Evolutionary conservation across 2,329 filamentous ascomycete species (phyloP).

Genomic region (Venturia pyrina): DNA sequence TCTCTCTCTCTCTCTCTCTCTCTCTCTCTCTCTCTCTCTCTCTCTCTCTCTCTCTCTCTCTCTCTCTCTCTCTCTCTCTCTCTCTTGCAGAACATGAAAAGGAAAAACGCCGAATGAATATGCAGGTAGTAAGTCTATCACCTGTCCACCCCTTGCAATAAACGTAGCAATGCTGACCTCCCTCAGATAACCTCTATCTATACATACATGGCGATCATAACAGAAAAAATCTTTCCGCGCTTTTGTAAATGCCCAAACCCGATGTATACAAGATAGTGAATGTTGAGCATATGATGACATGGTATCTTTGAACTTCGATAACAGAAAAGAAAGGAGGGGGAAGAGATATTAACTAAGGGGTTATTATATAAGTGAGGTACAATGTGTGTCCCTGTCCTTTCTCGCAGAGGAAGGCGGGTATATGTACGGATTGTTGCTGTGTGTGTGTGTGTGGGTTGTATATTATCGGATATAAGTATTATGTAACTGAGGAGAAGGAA

Average conservation of each 20-base stretch:
- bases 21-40: not conserved
- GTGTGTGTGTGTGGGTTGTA: not conserved
- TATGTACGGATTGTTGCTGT: not conserved
- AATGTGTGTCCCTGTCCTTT: not conserved
- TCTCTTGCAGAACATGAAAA: not conserved
- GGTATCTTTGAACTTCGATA: not conserved
- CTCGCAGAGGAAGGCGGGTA: not conserved
- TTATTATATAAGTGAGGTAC: not conserved
- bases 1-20: not conserved
- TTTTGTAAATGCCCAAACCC: not conserved
- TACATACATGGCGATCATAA: not conserved
- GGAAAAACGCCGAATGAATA: not conserved
- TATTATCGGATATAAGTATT: not conserved
- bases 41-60: not conserved
- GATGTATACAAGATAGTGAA: not conserved
- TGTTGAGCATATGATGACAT: not conserved
- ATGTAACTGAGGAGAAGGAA: not conserved
- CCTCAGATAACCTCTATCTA: not conserved
- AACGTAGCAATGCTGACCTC: not conserved
- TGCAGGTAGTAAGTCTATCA: not conserved
- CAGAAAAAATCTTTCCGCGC: not conserved
- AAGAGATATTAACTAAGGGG: not conserved
- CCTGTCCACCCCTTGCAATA: not conserved
- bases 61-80: not conserved
- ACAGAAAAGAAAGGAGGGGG: not conserved